Conservation (phyloP, 2,329 filamentous ascomycete species). For the Fusarium brevicatenulatum region DNA sequence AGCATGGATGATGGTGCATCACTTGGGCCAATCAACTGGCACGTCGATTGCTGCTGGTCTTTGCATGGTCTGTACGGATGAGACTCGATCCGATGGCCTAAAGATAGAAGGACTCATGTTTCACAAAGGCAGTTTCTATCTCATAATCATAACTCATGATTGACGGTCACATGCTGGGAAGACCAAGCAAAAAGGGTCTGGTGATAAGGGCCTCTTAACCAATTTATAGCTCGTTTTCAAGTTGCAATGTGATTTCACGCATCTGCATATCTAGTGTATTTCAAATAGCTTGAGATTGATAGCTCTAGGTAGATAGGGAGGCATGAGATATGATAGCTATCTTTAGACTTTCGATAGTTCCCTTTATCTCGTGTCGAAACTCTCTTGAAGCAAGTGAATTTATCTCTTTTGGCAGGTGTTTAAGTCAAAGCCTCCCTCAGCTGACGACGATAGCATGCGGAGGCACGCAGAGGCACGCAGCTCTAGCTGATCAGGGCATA, state of each 20-base stretch:
- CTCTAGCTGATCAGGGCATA: constrained; percentile 2
- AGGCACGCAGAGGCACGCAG: neutral
- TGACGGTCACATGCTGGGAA: neutral
- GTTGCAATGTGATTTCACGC: neutral
- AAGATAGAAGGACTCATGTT: neutral
- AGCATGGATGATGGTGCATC: neutral
- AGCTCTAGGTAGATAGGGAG: neutral
- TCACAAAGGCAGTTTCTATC: neutral
- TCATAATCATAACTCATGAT: neutral
- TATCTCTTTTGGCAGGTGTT: neutral
- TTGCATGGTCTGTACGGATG: neutral
- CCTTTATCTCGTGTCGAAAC: neutral
- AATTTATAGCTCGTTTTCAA: neutral
- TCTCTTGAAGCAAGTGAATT: neutral
- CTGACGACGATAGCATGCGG: neutral
- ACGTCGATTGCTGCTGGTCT: neutral
- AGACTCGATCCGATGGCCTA: neutral
- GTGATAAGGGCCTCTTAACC: neutral
- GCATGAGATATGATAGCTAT: neutral
- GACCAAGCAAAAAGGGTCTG: neutral
- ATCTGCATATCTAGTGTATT: neutral
- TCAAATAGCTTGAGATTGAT: neutral
- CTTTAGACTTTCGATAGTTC: neutral
- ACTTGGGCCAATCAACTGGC: neutral
- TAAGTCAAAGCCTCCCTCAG: neutral